Base-by-base conservation (phyloP, 2,329 filamentous ascomycete genomes). In the Aspergillaceae sp. region DNA sequence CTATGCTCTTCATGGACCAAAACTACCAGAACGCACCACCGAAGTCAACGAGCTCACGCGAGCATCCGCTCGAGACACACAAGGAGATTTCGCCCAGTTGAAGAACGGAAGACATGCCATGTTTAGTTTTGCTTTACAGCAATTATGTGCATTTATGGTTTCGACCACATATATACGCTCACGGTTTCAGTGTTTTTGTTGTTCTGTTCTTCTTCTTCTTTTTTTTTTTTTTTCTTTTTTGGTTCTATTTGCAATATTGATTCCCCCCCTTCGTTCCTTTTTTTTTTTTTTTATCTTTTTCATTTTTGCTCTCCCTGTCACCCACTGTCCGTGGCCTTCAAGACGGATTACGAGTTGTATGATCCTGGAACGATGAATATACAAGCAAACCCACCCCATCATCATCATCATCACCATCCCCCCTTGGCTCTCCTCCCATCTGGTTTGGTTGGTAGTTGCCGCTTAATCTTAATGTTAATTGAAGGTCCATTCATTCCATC, bases 1-100 rank as follows among this genome's bases (percentile, higher is more conserved):
- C 71, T 11, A 64, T 75, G 56, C 56, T 73, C 37, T 66, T 72
- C 35, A 71, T 73, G 69, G 67, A 69, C 34, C 49, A 59, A 34
- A 60, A 58, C 32, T 53, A 66, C 46, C 58, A 60, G 42, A 61
- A 57, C 38, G 19, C 19, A 19, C 19, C 19, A 19, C 19, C 19
- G 19, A 19, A 19, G 19, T 19, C 19, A 19, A 19, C 19, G 19
- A 19, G 19, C 10, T 41, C 57, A 26, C 51, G 53, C 38, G 51
- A 19, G 19, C 19, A 19, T 19, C 19, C 19, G 19, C 19, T 36
- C 34, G 26, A 19, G 10, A 19, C 26, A 36, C 34, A 36, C 34
- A 11, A 36, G 26, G n/a, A 19, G 8, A 36, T 36, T 36, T 36
- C n/a, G n/a, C n/a, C 34, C 34, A 36, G n/a, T n/a, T 19, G 19